Conservation (phyloP, 1,139 yeast genomes). For the Arxiozyma slooffiae region DNA sequence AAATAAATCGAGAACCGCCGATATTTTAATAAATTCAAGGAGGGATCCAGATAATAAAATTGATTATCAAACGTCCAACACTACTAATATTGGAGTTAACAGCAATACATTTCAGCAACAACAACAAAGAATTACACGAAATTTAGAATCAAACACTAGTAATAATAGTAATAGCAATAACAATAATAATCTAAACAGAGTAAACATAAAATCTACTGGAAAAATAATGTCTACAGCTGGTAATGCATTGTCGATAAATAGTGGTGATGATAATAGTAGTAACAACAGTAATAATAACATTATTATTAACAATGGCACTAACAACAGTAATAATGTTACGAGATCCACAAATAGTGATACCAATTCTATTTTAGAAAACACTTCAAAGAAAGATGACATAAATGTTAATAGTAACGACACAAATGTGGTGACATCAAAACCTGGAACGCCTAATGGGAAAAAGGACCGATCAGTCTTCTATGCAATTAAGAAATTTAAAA, state of each 20-base stretch:
- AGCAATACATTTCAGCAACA: not conserved
- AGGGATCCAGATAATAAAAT: not conserved
- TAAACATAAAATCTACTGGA: not conserved
- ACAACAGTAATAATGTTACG: not conserved
- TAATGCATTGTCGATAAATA: not conserved
- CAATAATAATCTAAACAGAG: not conserved
- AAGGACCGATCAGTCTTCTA: slow-evolving; percentile 28
- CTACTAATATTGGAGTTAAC: slow-evolving; percentile 1
- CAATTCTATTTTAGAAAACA: not conserved
- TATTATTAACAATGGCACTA: not conserved
- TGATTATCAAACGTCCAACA: not conserved
- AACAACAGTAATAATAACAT: not conserved
- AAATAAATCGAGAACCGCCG: not conserved
- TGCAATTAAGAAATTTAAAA: slow-evolving; percentile 94
- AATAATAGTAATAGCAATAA: not conserved
- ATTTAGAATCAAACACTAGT: not conserved
- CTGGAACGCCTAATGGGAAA: not conserved
- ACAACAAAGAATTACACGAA: not conserved
- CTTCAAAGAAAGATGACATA: not conserved
- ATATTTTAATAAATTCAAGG: not conserved
- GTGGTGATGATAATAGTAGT: not conserved
- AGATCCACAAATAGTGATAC: not conserved
- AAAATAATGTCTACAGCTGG: not conserved
- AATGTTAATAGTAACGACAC: not conserved
- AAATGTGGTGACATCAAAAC: not conserved